Evolutionary conservation across 2,329 filamentous ascomycete species (phyloP), one percentile per base, ranked within the genome.

Genomic region (Capronia americana): DNA sequence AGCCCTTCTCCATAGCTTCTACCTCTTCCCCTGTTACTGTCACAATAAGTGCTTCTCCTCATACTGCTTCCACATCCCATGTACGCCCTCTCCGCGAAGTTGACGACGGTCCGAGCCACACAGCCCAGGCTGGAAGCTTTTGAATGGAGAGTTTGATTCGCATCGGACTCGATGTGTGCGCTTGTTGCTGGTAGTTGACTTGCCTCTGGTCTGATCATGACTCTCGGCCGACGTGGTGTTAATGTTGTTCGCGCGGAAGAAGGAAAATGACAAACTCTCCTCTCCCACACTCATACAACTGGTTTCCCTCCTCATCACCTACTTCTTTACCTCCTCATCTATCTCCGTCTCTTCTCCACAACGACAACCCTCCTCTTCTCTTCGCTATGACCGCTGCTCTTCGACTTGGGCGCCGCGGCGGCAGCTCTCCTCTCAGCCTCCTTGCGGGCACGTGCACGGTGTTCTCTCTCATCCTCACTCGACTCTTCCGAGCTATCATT

Each of bases 391-490:
- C 53, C 20, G 8, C 56, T 56, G n/a, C 63, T 58, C n/a, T 20
- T 51, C 8, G 58, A 26, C 7, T 56, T 50, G n/a, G 51, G 28
- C 17, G 62, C 48, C 41, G 56, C 30, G 7, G 56, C 30, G 7
- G 56, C 60, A 26, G 30, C 28, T 46, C 53, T 59, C 44, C 57
- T 65, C 30, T 68, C 70, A 3, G 65, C 63, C 46, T 69, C 70
- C 12, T 55, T 63, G 50, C 58, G 59, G 23, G 63, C 57, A 20
- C 67, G 63, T 7, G 66, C 66, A 41, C 59, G 67, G 23, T 63
- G 61, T 24, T 67, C 65, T 8, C 65, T 59, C 44, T 73, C 71
- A 51, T 72, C 70, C 46, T 70, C 72, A 20, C 65, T 67, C 11
- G 61, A 64, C 14, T 66, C 66, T 30, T 67, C 69, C 7, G 69